Conservation (phyloP, 2,329 filamentous ascomycete genomes). For the Cladorrhinum sp. region DNA sequence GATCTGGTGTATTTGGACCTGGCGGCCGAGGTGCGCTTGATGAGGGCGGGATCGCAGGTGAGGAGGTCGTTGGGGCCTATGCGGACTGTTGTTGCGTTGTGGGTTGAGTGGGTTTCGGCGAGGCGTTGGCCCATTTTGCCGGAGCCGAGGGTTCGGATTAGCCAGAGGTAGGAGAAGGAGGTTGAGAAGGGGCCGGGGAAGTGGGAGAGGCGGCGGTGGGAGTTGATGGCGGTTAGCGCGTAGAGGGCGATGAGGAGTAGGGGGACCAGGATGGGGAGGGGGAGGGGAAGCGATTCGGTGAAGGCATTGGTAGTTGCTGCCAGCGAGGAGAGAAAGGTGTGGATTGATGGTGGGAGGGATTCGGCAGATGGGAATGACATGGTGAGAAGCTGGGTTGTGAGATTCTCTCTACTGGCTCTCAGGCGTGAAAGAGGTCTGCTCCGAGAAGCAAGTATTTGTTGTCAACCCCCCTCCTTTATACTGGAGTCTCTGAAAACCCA, state of each 20-base stretch:
- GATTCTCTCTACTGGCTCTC: no score
- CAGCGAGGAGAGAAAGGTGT: neutral
- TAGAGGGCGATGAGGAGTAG: conserved; percentile 15
- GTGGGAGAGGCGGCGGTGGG: conserved; percentile 26
- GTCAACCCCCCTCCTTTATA: no score
- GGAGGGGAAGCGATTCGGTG: neutral
- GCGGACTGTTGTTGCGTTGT: conserved; percentile 29
- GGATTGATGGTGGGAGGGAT: neutral
- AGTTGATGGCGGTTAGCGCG: conserved; percentile 14
- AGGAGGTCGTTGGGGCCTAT: conserved; percentile 38
- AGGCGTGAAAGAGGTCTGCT: no score
- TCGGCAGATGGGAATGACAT: neutral
- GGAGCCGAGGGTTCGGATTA: conserved; percentile 25
- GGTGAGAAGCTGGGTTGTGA: no score
- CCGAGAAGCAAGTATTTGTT: no score
- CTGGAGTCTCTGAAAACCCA: no score
- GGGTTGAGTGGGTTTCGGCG: conserved; percentile 22
- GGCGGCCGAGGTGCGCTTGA: conserved; percentile 31
- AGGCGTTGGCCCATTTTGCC: conserved; percentile 29
- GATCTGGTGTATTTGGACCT: conserved; percentile 32
- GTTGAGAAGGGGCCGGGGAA: conserved; percentile 31
- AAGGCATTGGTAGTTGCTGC: neutral
- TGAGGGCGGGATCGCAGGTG: conserved; percentile 33
- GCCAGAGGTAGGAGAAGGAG: conserved; percentile 35
- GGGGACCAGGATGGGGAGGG: neutral